Conservation (phyloP, 1,139 yeast genomes). For the Pichia sp. region DNA sequence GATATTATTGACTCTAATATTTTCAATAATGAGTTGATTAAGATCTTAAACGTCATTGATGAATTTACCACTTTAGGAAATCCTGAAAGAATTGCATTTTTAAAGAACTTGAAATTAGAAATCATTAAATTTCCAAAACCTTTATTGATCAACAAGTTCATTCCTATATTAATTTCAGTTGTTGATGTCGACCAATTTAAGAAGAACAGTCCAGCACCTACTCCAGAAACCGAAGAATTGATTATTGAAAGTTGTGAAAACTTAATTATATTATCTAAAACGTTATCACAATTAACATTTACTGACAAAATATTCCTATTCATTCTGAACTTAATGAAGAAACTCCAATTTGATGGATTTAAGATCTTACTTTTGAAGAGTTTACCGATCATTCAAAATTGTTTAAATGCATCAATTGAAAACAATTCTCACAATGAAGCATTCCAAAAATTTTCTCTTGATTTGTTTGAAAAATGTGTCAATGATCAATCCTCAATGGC, state of each 20-base stretch:
- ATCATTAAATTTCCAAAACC: slow-evolving; percentile 69
- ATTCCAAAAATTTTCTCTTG: slow-evolving; percentile 28
- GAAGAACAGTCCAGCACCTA: slow-evolving; percentile 32
- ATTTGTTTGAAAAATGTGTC: slow-evolving; percentile 31
- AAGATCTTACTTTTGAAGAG: slow-evolving; percentile 37
- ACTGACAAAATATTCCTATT: slow-evolving; percentile 65
- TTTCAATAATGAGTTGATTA: slow-evolving; percentile 80
- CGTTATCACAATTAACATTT: slow-evolving; percentile 73
- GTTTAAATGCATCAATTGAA: slow-evolving; percentile 39
- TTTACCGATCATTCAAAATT: slow-evolving; percentile 47
- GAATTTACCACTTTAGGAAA: slow-evolving; percentile 75
- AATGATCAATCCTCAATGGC: slow-evolving; percentile 16
- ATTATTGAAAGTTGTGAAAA: slow-evolving; percentile 56
- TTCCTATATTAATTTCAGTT: slow-evolving; percentile 63
- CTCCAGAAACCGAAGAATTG: slow-evolving; percentile 44
- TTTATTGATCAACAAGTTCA: slow-evolving; percentile 67
- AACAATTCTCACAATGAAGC: slow-evolving; percentile 28
- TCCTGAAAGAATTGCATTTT: slow-evolving; percentile 66
- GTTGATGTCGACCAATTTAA: slow-evolving; percentile 28
- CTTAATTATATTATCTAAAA: slow-evolving; percentile 61
- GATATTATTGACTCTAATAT: slow-evolving; percentile 53
- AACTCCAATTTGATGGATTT: slow-evolving; percentile 32
- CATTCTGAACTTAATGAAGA: slow-evolving; percentile 35
- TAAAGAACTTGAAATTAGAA: slow-evolving; percentile 60
- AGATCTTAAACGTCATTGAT: slow-evolving; percentile 80